Percentiles rank a stretch among this genome's conserved stretches.
phyloP scores from a whole-genome alignment of 225 moss, liverwort and hornwort genomes.

The Asterella californica region DNA sequence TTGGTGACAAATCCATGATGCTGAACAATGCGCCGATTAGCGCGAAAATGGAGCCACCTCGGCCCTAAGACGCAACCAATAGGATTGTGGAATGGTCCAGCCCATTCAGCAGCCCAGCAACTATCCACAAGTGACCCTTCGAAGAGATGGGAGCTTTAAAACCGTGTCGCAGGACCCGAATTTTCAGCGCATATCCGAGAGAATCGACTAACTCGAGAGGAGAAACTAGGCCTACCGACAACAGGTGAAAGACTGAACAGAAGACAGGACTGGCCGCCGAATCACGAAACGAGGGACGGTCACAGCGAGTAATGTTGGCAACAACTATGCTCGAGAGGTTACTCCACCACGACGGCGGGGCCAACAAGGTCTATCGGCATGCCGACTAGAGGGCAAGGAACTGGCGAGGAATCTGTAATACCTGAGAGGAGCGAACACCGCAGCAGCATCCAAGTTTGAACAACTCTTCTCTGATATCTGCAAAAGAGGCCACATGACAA shows the following conservation, averaged over 20 bases:
- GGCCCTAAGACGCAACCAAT: not conserved
- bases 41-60: not conserved
- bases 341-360: not conserved
- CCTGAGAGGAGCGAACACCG: constrained; percentile 9
- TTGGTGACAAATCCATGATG: not conserved
- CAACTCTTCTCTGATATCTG: not conserved
- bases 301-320: not conserved
- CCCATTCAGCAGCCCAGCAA: not conserved
- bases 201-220: not conserved
- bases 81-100: not conserved
- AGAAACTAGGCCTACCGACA: not conserved
- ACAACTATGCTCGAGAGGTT: not conserved
- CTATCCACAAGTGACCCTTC: not conserved
- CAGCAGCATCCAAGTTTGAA: constrained; percentile 11
- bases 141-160: constrained; percentile 1
- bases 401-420: constrained; percentile 3
- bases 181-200: not conserved
- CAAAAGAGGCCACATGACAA: not conserved
- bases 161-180: not conserved
- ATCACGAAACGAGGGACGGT: not conserved
- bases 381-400: not conserved
- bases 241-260: not conserved
- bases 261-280: not conserved
- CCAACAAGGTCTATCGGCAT: not conserved
- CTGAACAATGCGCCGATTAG: not conserved